Base-by-base conservation (phyloP, 768 basidiomycete genomes). In the Amanita exitialis region DNA sequence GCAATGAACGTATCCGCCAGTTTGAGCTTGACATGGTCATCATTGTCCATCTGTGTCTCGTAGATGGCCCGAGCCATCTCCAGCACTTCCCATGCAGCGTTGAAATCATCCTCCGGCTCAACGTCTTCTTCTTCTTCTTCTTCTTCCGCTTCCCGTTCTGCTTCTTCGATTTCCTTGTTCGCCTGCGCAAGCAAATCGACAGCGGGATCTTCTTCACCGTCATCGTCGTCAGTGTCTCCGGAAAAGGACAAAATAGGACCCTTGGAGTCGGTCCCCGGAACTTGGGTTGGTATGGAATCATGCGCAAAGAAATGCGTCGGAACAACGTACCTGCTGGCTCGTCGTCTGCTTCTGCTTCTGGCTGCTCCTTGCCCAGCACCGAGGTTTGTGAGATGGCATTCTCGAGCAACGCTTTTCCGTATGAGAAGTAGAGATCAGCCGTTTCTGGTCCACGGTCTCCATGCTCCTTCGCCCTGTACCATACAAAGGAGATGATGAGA, bases 71-170 rank as follows among this genome's bases (percentile, higher is more conserved):
- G 76, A 18, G 95, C 94, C 51, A 95, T 80, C 58, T 99, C 96
- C n/a, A 99, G 74, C 2, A 95, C 85, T 62, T 96, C 90, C 93
- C 95, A 99, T 10, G 96, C 92, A 21, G 90, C 91, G 57, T 95
- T 96, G 65, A 96, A 96, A 60, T 98, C 96, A 58, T 99, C 96
- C 59, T 96, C 95, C 0, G 90, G 90, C 59, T 89, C 90, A 3
- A 64, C 86, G 10, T 83, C 86, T 3, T 80, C 86, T 2, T 69
- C 87, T 7, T 83, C 86, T 3, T 80, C 86, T 2, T 69, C 87
- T 7, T 75, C 82, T 1, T 70, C 80, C 0, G 71, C 79, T 0
- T 70, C 80, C 1, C 68, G 77, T 10, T 74, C 76, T 6, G 75
- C 76, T 0, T 71, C 76, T 4, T 68, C 75, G 2, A 61, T 71